Conservation (phyloP, 202 grass and related monocot genomes). For the Bolboschoenoplectus hybrid region DNA sequence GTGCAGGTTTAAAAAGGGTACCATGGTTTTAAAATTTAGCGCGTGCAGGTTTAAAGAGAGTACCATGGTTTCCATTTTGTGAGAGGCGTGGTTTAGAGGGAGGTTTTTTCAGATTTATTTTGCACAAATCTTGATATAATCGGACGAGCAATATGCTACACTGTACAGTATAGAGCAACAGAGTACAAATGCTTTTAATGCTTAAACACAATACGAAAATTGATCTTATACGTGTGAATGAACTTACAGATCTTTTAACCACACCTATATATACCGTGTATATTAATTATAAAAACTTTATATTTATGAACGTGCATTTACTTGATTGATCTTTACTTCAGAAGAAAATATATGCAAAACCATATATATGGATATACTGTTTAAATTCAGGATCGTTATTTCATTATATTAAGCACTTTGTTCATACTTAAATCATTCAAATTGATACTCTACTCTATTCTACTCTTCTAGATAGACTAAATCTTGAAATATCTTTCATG, state of each 20-base stretch:
- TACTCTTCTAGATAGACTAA: background rate
- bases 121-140: too few relatives aligned
- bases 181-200: background rate
- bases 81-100: background rate
- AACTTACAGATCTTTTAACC: background rate
- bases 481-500: constrained; percentile 4
- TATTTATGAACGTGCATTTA: background rate
- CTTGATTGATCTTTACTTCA: background rate
- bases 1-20: too few relatives aligned
- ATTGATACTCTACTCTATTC: background rate
- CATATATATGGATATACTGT: too few relatives aligned
- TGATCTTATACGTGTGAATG: background rate
- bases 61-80: background rate
- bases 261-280: background rate
- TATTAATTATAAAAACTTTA: background rate
- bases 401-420: background rate
- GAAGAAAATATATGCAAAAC: too few relatives aligned
- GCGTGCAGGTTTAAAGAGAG: too few relatives aligned
- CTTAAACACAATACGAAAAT: background rate
- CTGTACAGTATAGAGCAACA: too few relatives aligned
- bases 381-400: too few relatives aligned
- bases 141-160: too few relatives aligned
- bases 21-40: background rate
- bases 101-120: too few relatives aligned
- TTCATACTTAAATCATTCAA: background rate